These are phyloP conservation scores for Ligustrum vulgare DNA, from an alignment of 257 asterid species.

Conservation along the genomic window DNA sequence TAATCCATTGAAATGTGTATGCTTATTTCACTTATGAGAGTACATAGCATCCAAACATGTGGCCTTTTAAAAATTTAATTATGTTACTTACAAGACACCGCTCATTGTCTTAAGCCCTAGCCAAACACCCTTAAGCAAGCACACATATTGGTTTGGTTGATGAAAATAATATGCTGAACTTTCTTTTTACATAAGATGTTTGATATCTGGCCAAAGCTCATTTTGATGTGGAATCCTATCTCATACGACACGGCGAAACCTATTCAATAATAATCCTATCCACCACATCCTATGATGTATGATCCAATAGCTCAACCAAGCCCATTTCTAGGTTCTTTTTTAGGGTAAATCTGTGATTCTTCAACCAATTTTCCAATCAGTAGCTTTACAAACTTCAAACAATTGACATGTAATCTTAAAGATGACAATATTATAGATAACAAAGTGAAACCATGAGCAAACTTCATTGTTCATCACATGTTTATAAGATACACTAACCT, in stretches of 20 bases:
- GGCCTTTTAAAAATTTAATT: no score
- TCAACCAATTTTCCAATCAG: background rate
- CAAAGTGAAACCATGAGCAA: background rate
- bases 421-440: background rate
- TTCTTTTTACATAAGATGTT: background rate
- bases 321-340: background rate
- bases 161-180: background rate
- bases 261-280: background rate
- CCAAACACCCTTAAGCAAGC: background rate
- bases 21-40: no score
- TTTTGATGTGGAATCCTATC: background rate
- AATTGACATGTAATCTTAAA: background rate
- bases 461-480: background rate
- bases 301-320: background rate
- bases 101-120: no score
- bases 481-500: background rate
- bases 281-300: background rate
- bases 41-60: background rate
- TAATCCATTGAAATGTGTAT: no score
- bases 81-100: background rate
- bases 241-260: background rate
- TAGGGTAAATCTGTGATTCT: background rate
- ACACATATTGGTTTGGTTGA: background rate
- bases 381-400: background rate
- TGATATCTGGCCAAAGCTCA: background rate